These are phyloP conservation scores for Colletotrichum sp. DNA, from an alignment of 2,329 filamentous ascomycete species.

Conservation along the genomic window DNA sequence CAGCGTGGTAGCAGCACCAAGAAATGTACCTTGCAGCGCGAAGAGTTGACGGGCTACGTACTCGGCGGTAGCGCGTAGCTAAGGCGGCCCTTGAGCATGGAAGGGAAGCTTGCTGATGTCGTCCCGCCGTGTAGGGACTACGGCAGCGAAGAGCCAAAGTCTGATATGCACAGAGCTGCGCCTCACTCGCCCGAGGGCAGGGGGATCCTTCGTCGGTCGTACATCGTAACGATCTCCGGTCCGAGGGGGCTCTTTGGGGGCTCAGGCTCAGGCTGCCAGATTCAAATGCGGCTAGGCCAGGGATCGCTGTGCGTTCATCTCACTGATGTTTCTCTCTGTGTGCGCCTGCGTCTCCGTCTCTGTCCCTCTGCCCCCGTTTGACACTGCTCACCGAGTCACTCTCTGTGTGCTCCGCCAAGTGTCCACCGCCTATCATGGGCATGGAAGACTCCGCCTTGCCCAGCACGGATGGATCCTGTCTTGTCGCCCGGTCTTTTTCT, in stretches of 20 bases:
- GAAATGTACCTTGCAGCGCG: not conserved
- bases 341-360: not conserved
- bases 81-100: not conserved
- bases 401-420: not conserved
- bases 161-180: conserved; percentile 18
- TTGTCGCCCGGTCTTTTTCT: not conserved
- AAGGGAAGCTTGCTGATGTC: conserved; percentile 21
- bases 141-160: not conserved
- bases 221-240: conserved; percentile 4
- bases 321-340: not conserved
- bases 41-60: not conserved
- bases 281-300: not conserved
- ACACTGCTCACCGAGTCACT: not conserved
- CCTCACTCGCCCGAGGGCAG: conserved; percentile 13
- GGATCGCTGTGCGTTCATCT: conserved; percentile 1
- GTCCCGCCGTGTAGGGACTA: conserved; percentile 8
- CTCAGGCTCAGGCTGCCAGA: conserved; percentile 15
- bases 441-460: not conserved
- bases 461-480: not conserved
- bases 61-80: not conserved
- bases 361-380: not conserved
- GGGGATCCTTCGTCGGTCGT: conserved; percentile 7
- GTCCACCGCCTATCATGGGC: not conserved
- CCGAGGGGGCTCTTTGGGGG: not conserved
- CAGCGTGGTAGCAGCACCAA: not conserved